These are phyloP conservation scores for Collybiopsis confluens DNA, from an alignment of 768 basidiomycete genomes.

Conservation along the genomic window DNA sequence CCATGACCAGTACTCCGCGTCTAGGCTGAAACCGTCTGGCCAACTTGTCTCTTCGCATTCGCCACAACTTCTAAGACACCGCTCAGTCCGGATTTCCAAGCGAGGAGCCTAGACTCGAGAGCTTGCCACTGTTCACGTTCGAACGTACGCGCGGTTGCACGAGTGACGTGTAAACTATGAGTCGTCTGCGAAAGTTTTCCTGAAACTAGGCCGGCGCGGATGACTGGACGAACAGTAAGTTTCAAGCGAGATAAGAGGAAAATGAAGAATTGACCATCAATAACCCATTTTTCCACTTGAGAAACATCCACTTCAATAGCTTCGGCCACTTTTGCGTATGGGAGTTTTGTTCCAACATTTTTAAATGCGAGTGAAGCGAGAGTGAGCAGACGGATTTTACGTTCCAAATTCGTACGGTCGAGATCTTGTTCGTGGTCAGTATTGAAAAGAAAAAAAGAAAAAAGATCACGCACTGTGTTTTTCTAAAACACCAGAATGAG, in stretches of 20 bases:
- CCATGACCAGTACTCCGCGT: conserved; percentile 21
- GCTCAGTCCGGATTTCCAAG: conserved; percentile 72
- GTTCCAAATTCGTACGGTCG: conserved; percentile 55
- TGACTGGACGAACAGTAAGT: conserved; percentile 43
- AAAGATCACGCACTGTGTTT: conserved; percentile 49
- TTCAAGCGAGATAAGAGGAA: background rate
- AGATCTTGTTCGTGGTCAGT: conserved; percentile 38
- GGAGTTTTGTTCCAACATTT: conserved; percentile 67
- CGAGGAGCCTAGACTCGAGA: conserved; percentile 67
- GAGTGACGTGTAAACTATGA: conserved; percentile 67
- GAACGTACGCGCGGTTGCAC: conserved; percentile 72
- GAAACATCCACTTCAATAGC: conserved; percentile 58
- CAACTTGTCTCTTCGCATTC: conserved; percentile 45
- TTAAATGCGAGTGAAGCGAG: conserved; percentile 76
- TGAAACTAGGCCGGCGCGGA: conserved; percentile 72
- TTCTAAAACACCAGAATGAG: conserved; percentile 43
- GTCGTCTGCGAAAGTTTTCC: conserved; percentile 83
- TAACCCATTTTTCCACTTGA: conserved; percentile 83
- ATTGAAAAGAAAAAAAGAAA: background rate
- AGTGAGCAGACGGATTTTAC: conserved; percentile 75
- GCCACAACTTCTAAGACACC: conserved; percentile 69
- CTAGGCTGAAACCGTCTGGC: conserved; percentile 16
- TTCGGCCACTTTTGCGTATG: conserved; percentile 66
- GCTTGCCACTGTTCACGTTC: conserved; percentile 76
- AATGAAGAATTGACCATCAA: conserved; percentile 57